Conservation (phyloP, 352 stramenopile genomes). For the Pythium guiyangense region DNA sequence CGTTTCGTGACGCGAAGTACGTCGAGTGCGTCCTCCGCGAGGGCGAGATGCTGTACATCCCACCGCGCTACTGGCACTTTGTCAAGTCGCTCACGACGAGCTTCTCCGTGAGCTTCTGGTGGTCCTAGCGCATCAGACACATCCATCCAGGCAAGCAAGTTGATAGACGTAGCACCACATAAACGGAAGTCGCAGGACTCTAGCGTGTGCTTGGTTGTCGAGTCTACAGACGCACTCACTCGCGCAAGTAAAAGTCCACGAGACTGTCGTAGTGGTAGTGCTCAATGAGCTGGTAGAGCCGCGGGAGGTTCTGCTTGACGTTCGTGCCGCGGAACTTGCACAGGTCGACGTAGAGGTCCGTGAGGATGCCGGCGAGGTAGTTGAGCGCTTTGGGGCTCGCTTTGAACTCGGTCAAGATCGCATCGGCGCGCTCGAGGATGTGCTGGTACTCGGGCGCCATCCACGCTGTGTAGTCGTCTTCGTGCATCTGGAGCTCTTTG, state of each 20-base stretch:
- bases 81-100: conserved; percentile 71
- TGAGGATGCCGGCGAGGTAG: conserved; percentile 76
- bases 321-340: conserved; percentile 82
- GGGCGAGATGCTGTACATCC: conserved; percentile 88
- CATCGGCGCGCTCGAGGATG: conserved; percentile 58
- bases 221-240: conserved; percentile 11
- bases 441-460: conserved; percentile 79
- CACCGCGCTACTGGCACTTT: conserved; percentile 86
- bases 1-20: conserved; percentile 45
- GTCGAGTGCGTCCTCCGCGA: conserved; percentile 64
- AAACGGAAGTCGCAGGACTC: no score
- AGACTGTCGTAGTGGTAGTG: conserved; percentile 79
- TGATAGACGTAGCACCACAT: no score
- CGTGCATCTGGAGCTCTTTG: conserved; percentile 81
- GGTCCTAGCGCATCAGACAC: conserved; percentile 26
- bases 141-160: no score
- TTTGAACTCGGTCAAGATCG: conserved; percentile 75
- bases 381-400: conserved; percentile 63
- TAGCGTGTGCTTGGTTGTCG: neutral
- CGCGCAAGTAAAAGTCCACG: conserved; percentile 72
- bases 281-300: conserved; percentile 73
- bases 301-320: conserved; percentile 65
- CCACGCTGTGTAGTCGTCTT: conserved; percentile 64
- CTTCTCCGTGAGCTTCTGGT: conserved; percentile 86
- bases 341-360: conserved; percentile 81